Percentiles rank a stretch among this genome's conserved stretches.
phyloP scores from a whole-genome alignment of 2,329 filamentous ascomycete genomes.

The Bimuria novae-zelandiae region DNA sequence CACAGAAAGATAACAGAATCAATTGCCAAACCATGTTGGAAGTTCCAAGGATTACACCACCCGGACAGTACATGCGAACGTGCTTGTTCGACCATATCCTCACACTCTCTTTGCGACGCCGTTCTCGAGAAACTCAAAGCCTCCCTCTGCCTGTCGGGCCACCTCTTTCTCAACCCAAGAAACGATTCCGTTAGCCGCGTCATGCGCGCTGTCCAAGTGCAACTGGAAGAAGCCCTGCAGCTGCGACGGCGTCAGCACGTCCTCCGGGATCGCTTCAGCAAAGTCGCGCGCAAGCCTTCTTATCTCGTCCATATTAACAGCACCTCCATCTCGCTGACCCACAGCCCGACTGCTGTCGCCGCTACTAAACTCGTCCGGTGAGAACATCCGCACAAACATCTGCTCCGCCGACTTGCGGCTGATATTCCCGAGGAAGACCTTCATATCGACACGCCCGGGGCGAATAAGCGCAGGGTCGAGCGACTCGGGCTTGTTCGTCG shows the following conservation, averaged over 20 bases:
- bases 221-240: not conserved
- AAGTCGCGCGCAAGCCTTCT: not conserved
- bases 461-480: not conserved
- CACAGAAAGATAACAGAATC: no score
- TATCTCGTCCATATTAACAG: not conserved
- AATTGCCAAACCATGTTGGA: not conserved
- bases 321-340: no score
- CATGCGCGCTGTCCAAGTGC: not conserved
- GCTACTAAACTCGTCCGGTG: not conserved
- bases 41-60: not conserved
- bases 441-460: not conserved
- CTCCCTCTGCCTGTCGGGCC: not conserved
- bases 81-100: not conserved
- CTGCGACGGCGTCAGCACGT: not conserved
- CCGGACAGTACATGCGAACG: not conserved
- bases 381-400: slow-evolving; percentile 6
- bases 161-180: slow-evolving; percentile 1
- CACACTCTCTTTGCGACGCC: not conserved
- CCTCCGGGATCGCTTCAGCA: not conserved
- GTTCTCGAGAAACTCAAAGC: slow-evolving; percentile 1
- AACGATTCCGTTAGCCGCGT: not conserved
- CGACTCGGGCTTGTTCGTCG: slow-evolving; percentile 2
- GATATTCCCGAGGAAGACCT: slow-evolving; percentile 1
- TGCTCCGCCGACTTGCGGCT: not conserved
- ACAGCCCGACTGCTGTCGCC: not conserved